phyloP scores from a whole-genome alignment of 805 yeast genomes.

The Candida pseudoglaebosa region DNA sequence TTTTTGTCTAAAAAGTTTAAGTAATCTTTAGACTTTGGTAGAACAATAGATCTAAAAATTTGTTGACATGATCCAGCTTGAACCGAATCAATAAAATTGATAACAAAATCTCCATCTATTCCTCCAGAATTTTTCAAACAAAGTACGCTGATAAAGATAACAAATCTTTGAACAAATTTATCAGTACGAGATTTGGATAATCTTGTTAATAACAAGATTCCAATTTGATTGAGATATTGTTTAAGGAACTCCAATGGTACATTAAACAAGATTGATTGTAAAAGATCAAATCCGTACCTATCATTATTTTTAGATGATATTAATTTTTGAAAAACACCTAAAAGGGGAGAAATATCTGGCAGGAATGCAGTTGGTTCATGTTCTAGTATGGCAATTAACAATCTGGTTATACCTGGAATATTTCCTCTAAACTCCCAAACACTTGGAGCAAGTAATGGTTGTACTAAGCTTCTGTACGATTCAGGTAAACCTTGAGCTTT shows the following conservation, averaged over 20 bases:
- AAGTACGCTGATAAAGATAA: slow-evolving; percentile 49
- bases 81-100: slow-evolving; percentile 66
- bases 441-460: slow-evolving; percentile 82
- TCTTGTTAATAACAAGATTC: slow-evolving; percentile 71
- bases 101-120: slow-evolving; percentile 45
- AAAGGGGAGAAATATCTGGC: slow-evolving; percentile 59
- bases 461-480: slow-evolving; percentile 60
- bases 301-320: slow-evolving; percentile 84
- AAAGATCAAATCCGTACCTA: slow-evolving; percentile 74
- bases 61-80: slow-evolving; percentile 59
- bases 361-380: slow-evolving; percentile 43
- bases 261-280: slow-evolving; percentile 61
- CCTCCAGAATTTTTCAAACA: slow-evolving; percentile 30
- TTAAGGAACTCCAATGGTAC: slow-evolving; percentile 49
- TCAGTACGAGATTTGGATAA: slow-evolving; percentile 80
- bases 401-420: slow-evolving; percentile 85
- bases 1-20: slow-evolving; percentile 55
- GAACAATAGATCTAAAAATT: slow-evolving; percentile 44
- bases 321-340: slow-evolving; percentile 95
- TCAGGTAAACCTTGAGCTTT: slow-evolving; percentile 51
- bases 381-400: slow-evolving; percentile 62
- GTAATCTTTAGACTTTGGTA: slow-evolving; percentile 47
- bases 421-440: slow-evolving; percentile 94
- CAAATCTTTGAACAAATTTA: slow-evolving; percentile 67
- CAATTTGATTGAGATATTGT: slow-evolving; percentile 64